Evolutionary conservation across 1,284 basidiomycete species (phyloP).

Genomic region (Ceratobasidium sp.): DNA sequence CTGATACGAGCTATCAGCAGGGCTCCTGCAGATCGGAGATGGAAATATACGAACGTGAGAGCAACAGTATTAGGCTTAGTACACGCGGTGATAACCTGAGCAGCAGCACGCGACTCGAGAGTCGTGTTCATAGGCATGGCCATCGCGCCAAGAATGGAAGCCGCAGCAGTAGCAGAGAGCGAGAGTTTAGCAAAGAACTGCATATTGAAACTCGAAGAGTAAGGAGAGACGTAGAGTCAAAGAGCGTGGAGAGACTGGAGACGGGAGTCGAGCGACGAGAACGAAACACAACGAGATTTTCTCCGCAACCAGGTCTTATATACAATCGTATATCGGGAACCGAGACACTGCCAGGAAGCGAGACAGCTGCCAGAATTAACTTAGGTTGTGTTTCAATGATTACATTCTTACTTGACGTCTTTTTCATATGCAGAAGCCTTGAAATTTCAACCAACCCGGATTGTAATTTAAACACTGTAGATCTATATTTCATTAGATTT

Average conservation of each 20-base stretch:
- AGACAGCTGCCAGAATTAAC: too few species aligned
- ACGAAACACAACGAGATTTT: background rate
- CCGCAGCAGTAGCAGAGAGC: conserved; percentile 8
- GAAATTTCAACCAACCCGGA: too few species aligned
- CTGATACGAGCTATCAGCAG: background rate
- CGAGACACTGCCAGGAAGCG: too few species aligned
- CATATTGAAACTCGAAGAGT: conserved; percentile 22
- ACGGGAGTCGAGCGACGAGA: conserved; percentile 22
- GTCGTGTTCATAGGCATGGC: conserved; percentile 19
- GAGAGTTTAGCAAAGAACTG: conserved; percentile 44
- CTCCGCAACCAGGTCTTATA: conserved; percentile 3
- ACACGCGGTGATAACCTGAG: conserved; percentile 41
- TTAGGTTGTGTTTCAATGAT: too few species aligned
- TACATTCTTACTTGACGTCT: too few species aligned
- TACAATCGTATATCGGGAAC: too few species aligned
- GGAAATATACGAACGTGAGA: conserved; percentile 35
- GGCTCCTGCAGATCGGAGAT: background rate
- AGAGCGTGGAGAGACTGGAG: conserved; percentile 4
- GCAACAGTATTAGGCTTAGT: conserved; percentile 48
- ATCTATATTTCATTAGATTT: too few species aligned
- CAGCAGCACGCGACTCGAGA: conserved; percentile 21
- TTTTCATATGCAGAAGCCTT: too few species aligned
- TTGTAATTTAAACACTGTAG: too few species aligned
- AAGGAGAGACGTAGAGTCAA: conserved; percentile 35
- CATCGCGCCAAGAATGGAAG: conserved; percentile 30